Conservation (phyloP, 345 rosid genomes). For the Trapa incisa region DNA sequence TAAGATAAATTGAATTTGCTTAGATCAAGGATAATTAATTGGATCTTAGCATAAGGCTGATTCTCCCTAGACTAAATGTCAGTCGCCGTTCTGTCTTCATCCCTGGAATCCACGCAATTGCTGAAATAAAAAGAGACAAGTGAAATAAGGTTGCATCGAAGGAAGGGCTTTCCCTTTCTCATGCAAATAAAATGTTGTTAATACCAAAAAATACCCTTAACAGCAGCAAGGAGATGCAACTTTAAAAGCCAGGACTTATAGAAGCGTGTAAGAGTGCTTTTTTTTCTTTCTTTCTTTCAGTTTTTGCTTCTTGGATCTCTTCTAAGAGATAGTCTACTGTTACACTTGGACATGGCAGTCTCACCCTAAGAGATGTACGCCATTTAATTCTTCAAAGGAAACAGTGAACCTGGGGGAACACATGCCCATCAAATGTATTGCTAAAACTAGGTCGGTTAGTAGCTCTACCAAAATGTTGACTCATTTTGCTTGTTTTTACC, state of each 20-base stretch:
- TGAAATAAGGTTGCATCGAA: conserved; percentile 5
- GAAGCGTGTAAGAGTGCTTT: no score
- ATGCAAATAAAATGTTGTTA: conserved; percentile 5
- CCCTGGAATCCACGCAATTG: conserved; percentile 13
- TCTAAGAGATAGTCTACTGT: neutral
- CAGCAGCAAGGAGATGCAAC: neutral
- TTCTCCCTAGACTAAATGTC: conserved; percentile 12
- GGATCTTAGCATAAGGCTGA: conserved; percentile 2
- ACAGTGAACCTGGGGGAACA: neutral
- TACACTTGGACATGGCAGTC: neutral
- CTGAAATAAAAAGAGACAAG: neutral
- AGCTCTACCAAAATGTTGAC: neutral
- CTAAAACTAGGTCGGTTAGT: conserved; percentile 1
- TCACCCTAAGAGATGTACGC: no score
- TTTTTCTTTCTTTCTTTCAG: no score
- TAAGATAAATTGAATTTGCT: neutral
- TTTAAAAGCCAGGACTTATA: neutral
- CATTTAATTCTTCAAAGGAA: neutral
- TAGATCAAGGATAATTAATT: neutral
- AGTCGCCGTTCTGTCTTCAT: conserved; percentile 12
- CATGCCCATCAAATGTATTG: neutral
- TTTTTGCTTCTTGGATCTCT: no score
- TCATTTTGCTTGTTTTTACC: neutral
- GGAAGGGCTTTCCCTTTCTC: conserved; percentile 9
- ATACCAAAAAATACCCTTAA: neutral